These are phyloP conservation scores for Aspergillus thermomutatus DNA, from an alignment of 2,329 filamentous ascomycete genomes.

Conservation along the genomic window DNA sequence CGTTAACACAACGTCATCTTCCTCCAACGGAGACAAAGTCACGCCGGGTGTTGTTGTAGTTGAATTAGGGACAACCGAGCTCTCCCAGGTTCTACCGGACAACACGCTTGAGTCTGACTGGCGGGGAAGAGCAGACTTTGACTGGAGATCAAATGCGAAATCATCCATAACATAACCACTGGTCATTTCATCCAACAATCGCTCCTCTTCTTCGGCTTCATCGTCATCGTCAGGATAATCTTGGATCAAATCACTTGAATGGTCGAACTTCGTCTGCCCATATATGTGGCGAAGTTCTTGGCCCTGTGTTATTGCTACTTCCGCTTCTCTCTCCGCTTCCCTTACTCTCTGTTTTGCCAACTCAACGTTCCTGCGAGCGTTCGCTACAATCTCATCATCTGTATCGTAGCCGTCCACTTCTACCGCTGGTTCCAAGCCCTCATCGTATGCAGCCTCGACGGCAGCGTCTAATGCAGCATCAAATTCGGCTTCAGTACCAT, in stretches of 20 bases:
- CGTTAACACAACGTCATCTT: slow-evolving; percentile 49
- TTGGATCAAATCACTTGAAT: slow-evolving; percentile 26
- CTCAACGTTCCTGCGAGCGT: slow-evolving; percentile 65
- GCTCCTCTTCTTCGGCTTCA: slow-evolving; percentile 70
- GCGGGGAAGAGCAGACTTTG: slow-evolving; percentile 66
- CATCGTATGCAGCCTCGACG: slow-evolving; percentile 93
- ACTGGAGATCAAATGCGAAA: slow-evolving; percentile 69
- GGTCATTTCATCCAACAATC: slow-evolving; percentile 82
- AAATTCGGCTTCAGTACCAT: slow-evolving; percentile 81
- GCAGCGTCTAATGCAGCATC: slow-evolving; percentile 92
- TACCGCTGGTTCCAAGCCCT: slow-evolving; percentile 71
- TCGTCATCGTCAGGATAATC: slow-evolving; percentile 60
- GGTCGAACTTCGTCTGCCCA: slow-evolving; percentile 22
- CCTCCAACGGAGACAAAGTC: slow-evolving; percentile 68
- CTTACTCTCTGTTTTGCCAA: slow-evolving; percentile 71
- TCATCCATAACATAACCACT: slow-evolving; percentile 78
- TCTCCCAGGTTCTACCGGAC: slow-evolving; percentile 77
- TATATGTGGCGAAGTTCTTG: slow-evolving; percentile 52
- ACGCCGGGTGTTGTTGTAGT: slow-evolving; percentile 67
- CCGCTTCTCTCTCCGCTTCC: slow-evolving; percentile 68
- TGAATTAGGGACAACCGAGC: slow-evolving; percentile 70
- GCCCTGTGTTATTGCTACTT: slow-evolving; percentile 59
- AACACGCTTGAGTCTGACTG: slow-evolving; percentile 79
- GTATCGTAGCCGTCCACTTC: slow-evolving; percentile 29
- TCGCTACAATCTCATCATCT: slow-evolving; percentile 38